A percentile compares a stretch with the other conserved stretches of the same genome.
Evolutionary conservation across 768 basidiomycete genomes (phyloP).

Genomic region (Termitomyces titanicus): DNA sequence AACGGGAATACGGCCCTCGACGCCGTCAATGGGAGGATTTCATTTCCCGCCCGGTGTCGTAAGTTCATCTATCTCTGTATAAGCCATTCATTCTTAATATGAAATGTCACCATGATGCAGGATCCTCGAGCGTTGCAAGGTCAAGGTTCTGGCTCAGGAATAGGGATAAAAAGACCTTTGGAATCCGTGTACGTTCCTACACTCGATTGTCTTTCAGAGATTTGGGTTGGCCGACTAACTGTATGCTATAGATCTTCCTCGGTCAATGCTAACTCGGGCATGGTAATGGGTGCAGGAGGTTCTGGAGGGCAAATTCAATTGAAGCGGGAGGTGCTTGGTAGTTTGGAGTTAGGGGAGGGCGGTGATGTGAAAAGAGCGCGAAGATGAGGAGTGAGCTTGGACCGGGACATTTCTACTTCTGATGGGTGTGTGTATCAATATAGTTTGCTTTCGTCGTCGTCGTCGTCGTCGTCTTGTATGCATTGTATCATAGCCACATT

Average conservation of each 20-base stretch:
- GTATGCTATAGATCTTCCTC: constrained; percentile 16
- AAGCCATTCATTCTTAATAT: neutral
- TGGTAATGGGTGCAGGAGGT: constrained; percentile 35
- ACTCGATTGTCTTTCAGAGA: neutral
- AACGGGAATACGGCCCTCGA: constrained; percentile 19
- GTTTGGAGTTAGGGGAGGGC: constrained; percentile 33
- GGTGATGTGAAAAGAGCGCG: constrained; percentile 43
- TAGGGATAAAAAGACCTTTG: constrained; percentile 29
- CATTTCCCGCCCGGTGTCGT: constrained; percentile 47
- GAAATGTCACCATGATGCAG: constrained; percentile 2
- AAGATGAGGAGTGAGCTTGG: constrained; percentile 3
- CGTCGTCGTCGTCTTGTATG: constrained; percentile 3
- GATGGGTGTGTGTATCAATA: constrained; percentile 4
- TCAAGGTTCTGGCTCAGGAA: constrained; percentile 9
- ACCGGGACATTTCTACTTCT: neutral
- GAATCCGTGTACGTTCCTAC: constrained; percentile 28
- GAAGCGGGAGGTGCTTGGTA: constrained; percentile 30
- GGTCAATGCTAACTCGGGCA: constrained; percentile 25
- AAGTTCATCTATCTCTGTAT: constrained; percentile 11
- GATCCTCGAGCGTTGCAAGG: constrained; percentile 11
- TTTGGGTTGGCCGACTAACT: neutral
- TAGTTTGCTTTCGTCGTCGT: constrained; percentile 5
- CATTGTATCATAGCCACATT: constrained; percentile 4
- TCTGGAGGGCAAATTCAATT: constrained; percentile 9
- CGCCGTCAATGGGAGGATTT: constrained; percentile 46